Evolutionary conservation across 306 rosid genomes (phyloP), one percentile per base, ranked within the genome.

Genomic region (Hippophae tibetana): DNA sequence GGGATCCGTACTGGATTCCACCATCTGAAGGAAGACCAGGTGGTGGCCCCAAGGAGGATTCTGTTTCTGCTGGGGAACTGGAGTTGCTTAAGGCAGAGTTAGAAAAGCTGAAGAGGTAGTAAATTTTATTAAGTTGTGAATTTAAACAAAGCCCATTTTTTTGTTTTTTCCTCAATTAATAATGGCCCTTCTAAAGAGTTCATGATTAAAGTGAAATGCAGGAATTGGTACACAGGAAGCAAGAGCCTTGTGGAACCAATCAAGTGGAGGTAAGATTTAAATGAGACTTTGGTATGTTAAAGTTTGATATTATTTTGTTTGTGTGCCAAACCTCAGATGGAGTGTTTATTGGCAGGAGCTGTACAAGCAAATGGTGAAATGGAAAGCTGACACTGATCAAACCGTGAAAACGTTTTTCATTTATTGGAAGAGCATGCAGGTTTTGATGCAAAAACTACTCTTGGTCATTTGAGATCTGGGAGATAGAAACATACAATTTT

Each of bases 1-100:
- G 78, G 57, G 99, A 92, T 66, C 77, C 93, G 43, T 85, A 82
- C 44, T 92, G 99, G 99, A 85, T 76, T 38, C 99, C 99, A 6
- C 90, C 84, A 10, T 31, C 38, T 7, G 96, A 90, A 9, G 88
- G 99, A 96, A 76, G 62, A 67, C 82, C 73, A 10, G 96, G 96
- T 40, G 96, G 88, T 58, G 70, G 56, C 77, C 84, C 84, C 26
- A 71, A 86, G 10, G 86, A 74, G 61, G 80, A 92, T 46, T 79
- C 86, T 12, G 64, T 61, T 52, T 75, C 82, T 72, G 67, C 75
- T 0, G 60, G 62, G 43, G 79, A 81, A 67, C 67, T 92, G 52
- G 70, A 55, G 72, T 72, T 74, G 51, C 77, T 92, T 10, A 78
- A 56, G 69, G 71, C 82, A 48, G 95, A 92, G 56, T 76, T 85